Conservation (phyloP, 2,329 filamentous ascomycete species). For the Clonostachys rhizophaga region DNA sequence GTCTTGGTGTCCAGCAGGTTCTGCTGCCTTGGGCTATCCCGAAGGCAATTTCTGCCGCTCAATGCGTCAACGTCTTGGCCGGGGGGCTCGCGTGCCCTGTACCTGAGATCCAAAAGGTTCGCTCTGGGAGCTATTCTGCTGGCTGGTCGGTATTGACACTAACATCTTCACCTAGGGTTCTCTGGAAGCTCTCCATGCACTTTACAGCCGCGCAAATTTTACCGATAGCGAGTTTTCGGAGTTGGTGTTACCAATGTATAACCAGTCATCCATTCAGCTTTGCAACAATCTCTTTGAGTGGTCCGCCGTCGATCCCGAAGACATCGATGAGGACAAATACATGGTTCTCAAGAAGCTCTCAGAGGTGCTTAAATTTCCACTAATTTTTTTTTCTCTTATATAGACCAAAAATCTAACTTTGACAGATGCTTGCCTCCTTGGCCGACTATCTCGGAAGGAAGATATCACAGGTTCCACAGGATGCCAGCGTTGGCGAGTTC, state of each 20-base stretch:
- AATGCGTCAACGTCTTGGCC: slow-evolving; percentile 66
- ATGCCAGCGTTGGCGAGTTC: slow-evolving; percentile 67
- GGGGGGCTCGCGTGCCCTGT: slow-evolving; percentile 66
- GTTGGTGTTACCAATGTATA: slow-evolving; percentile 76
- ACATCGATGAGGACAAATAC: slow-evolving; percentile 90
- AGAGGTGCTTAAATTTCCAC: slow-evolving; percentile 52
- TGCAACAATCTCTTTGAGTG: slow-evolving; percentile 73
- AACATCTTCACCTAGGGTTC: slow-evolving; percentile 52
- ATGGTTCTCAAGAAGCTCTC: slow-evolving; percentile 89
- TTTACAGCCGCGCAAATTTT: slow-evolving; percentile 73
- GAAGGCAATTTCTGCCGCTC: slow-evolving; percentile 69
- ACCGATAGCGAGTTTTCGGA: slow-evolving; percentile 73
- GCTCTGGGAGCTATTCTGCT: not conserved
- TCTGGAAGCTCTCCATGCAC: slow-evolving; percentile 76
- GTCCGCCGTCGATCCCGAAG: slow-evolving; percentile 72
- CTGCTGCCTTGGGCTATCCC: slow-evolving; percentile 85
- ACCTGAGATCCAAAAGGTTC: slow-evolving; percentile 68
- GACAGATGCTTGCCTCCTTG: slow-evolving; percentile 76
- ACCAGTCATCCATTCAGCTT: slow-evolving; percentile 63
- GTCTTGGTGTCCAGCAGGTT: slow-evolving; percentile 71
- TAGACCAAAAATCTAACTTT: slow-evolving; percentile 2
- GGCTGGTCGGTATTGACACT: not conserved
- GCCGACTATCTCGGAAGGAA: slow-evolving; percentile 81
- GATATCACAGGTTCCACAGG: slow-evolving; percentile 57
- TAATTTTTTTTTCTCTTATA: not conserved